Conservation (phyloP, 1,284 basidiomycete species). For the Leccinum fuscescens region DNA sequence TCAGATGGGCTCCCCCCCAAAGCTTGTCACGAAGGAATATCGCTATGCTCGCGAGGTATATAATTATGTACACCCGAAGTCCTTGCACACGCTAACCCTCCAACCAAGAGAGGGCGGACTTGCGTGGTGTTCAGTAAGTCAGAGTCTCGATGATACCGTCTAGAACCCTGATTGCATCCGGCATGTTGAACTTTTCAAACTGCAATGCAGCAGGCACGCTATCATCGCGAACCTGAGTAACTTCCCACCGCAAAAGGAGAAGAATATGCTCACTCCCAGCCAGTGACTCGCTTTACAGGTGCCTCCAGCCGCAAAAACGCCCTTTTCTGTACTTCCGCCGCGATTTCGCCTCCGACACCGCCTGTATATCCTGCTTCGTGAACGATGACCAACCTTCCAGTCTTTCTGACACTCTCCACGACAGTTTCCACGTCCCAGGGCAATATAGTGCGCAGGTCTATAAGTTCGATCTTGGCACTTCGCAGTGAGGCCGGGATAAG, state of each 20-base stretch:
- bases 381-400: slow-evolving; percentile 83
- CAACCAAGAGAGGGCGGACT: background rate
- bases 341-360: slow-evolving; percentile 85
- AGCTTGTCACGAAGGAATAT: background rate
- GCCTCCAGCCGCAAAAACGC: slow-evolving; percentile 87
- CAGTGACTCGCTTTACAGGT: slow-evolving; percentile 82
- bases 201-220: slow-evolving; percentile 80
- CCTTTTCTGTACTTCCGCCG: slow-evolving; percentile 80
- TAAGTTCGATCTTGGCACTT: slow-evolving; percentile 78
- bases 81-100: background rate
- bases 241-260: background rate
- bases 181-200: slow-evolving; percentile 90
- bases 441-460: slow-evolving; percentile 87
- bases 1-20: background rate
- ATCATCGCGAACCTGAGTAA: slow-evolving; percentile 8
- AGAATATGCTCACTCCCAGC: slow-evolving; percentile 80
- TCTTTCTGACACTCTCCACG: slow-evolving; percentile 78
- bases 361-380: slow-evolving; percentile 87
- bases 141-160: slow-evolving; percentile 86
- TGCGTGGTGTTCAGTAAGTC: slow-evolving; percentile 52
- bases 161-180: slow-evolving; percentile 78
- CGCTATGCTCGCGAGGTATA: slow-evolving; percentile 1
- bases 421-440: slow-evolving; percentile 87
- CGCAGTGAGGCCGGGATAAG: slow-evolving; percentile 73
- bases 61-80: background rate